These are phyloP conservation scores for Mycotypha africana DNA, from an alignment of 371 early-diverging fungal species.

Conservation along the genomic window DNA sequence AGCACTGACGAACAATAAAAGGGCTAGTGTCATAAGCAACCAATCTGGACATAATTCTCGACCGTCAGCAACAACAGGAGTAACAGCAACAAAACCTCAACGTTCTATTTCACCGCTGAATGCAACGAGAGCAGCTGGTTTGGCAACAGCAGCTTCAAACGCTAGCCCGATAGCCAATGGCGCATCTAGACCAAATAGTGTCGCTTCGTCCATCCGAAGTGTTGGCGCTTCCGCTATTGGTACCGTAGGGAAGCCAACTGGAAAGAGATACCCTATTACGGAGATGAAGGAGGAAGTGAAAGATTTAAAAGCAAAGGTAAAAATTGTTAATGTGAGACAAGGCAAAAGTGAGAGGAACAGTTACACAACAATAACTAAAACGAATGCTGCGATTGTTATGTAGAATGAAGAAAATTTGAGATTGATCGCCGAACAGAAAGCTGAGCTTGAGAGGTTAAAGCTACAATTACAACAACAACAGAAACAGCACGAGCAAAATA, in stretches of 20 bases:
- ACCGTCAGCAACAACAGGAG: no score
- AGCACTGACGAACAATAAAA: no score
- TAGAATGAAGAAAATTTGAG: constrained; percentile 39
- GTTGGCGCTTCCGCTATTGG: no score
- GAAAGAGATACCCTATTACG: constrained; percentile 13
- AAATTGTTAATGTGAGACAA: no score
- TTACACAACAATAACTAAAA: no score
- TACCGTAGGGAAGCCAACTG: no score
- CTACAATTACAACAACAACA: constrained; percentile 14
- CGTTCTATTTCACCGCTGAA: background rate
- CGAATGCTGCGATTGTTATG: no score
- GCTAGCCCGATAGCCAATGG: constrained; percentile 1
- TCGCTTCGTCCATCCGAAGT: constrained; percentile 5
- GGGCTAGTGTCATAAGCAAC: no score
- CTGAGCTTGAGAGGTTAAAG: constrained; percentile 24
- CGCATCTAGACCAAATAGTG: constrained; percentile 12
- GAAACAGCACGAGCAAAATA: constrained; percentile 5
- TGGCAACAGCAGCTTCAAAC: constrained; percentile 1
- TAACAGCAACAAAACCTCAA: background rate
- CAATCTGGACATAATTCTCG: no score
- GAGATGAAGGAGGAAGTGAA: constrained; percentile 28
- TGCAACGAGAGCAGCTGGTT: background rate
- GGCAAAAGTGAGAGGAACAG: no score
- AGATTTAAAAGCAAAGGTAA: constrained; percentile 22
- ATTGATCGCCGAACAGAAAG: constrained; percentile 39